Evolutionary conservation across 2,329 filamentous ascomycete species (phyloP), one percentile per base, ranked within the genome.

Genomic region (Curvularia eragrostidis): DNA sequence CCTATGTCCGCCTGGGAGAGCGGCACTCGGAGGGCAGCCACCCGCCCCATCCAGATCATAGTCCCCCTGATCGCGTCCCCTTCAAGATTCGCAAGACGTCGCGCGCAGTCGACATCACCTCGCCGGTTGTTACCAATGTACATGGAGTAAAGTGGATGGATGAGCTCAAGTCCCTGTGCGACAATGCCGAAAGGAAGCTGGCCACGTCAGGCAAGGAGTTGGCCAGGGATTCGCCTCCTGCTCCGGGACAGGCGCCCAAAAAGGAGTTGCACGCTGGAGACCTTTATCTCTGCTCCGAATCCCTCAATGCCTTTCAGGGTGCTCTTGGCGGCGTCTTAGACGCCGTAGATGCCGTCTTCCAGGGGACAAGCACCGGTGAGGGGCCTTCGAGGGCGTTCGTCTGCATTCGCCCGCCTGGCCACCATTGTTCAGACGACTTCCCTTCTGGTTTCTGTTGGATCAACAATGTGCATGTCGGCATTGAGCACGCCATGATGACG

Each of bases 371-470:
- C 46, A 64, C 63, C 41, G 76, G 79, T 2, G 78, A 79, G 3
- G 84, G 87, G 6, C 88, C 89, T 21, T 87, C 85, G 44, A 87
- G 92, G 54, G 93, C 93, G 0, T 99, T 99, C 75, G 92, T 98
- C 48, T 93, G 90, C 26, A 90, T 98, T 48, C 88, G 95, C 30
- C 95, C 95, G 4, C 95, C 95, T 0, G 95, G 95, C 1, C 95
- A 99, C 74, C 95, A 99, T 73, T 99, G 95, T 78, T 97, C 94
- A 2, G 87, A 91, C 3, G 87, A 90, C 48, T 89, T 90, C 68
- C 95, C 95, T 0, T 97, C 94, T 2, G 95, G 95, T 0, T 99
- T 99, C 74, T 99, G 95, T 79, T 99, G 95, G 94, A 80, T 99
- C 49, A 99, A 99, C 77, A 99, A 99, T 73, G 93, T 99, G 0